Percentiles rank a stretch among this genome's conserved stretches.
Evolutionary conservation across 2,329 filamentous ascomycete species (phyloP).

Genomic region (Huntiella bhutanensis): DNA sequence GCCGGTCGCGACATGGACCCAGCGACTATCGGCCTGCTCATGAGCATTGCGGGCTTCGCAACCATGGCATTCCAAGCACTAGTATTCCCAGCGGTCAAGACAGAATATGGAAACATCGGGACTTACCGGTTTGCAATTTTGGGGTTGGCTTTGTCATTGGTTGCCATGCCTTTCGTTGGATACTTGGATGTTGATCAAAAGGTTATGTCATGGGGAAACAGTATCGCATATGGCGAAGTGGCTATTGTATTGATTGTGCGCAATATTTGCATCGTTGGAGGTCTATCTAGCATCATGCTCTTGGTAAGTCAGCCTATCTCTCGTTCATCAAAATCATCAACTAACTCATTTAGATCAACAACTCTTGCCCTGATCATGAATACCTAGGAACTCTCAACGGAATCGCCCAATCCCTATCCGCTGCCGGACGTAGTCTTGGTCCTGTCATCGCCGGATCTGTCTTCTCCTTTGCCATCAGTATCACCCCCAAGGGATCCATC

Average conservation of each 20-base stretch:
- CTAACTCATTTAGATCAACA: conserved; percentile 4
- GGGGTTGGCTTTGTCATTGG: conserved; percentile 64
- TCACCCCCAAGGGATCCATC: conserved; percentile 61
- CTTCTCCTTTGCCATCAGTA: conserved; percentile 57
- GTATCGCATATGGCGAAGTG: conserved; percentile 65
- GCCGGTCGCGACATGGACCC: conserved; percentile 60
- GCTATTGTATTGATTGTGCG: conserved; percentile 67
- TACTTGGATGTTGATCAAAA: conserved; percentile 37
- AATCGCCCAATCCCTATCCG: conserved; percentile 81
- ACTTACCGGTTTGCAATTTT: conserved; percentile 65
- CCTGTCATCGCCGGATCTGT: conserved; percentile 76
- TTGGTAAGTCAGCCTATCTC: conserved; percentile 38
- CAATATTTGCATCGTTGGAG: conserved; percentile 76
- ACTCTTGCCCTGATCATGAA: conserved; percentile 16
- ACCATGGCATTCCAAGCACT: conserved; percentile 85
- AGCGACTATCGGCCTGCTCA: conserved; percentile 62
- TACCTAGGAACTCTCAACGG: conserved; percentile 84
- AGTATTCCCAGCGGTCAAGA: conserved; percentile 61
- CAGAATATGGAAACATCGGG: conserved; percentile 64
- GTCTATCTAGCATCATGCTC: conserved; percentile 72
- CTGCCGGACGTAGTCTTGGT: conserved; percentile 70
- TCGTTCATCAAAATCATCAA: background rate
- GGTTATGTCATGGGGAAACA: conserved; percentile 19
- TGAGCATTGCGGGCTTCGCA: conserved; percentile 66
- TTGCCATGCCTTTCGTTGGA: conserved; percentile 77